Evolutionary conservation across 805 yeast species (phyloP).

Genomic region (Cyberlindnera mycetangii): DNA sequence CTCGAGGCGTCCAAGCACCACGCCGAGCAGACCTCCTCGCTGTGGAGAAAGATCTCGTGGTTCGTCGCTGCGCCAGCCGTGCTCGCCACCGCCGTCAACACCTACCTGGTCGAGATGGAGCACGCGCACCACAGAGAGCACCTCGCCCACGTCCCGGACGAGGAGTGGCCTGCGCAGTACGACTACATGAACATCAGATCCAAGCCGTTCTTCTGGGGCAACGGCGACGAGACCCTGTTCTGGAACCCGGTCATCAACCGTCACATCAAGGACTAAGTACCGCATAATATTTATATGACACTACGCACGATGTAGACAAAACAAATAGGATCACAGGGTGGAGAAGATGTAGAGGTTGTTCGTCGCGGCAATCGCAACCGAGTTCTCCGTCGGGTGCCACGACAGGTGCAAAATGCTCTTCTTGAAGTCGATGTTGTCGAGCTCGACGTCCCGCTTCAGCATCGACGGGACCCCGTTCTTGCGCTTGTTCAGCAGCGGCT

Average conservation of each 20-base stretch:
- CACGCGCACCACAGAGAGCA: constrained; percentile 91
- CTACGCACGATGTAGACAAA: too few species aligned
- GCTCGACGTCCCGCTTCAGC: constrained; percentile 43
- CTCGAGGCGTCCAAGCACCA: constrained; percentile 71
- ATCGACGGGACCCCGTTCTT: constrained; percentile 35
- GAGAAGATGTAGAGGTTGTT: constrained; percentile 87
- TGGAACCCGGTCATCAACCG: constrained; percentile 95
- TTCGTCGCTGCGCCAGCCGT: constrained; percentile 83
- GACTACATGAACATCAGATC: constrained; percentile 88
- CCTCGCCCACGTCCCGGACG: constrained; percentile 66
- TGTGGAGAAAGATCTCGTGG: constrained; percentile 85
- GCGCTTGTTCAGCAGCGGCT: constrained; percentile 22
- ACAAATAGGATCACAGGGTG: constrained; percentile 61
- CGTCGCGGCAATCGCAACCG: constrained; percentile 97
- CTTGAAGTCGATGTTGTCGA: constrained; percentile 84
- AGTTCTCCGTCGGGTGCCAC: constrained; percentile 97
- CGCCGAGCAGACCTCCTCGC: constrained; percentile 67
- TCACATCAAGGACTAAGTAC: constrained; percentile 46
- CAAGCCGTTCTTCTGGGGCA: constrained; percentile 96
- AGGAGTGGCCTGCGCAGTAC: constrained; percentile 90
- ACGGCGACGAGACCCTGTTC: constrained; percentile 95
- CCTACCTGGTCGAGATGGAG: constrained; percentile 75
- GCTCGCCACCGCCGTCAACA: constrained; percentile 71
- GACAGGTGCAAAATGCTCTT: constrained; percentile 92
- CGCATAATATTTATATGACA: neutral